These are phyloP conservation scores for Stevia rebaudiana DNA, from an alignment of 140 eudicot genomes.

Conservation along the genomic window DNA sequence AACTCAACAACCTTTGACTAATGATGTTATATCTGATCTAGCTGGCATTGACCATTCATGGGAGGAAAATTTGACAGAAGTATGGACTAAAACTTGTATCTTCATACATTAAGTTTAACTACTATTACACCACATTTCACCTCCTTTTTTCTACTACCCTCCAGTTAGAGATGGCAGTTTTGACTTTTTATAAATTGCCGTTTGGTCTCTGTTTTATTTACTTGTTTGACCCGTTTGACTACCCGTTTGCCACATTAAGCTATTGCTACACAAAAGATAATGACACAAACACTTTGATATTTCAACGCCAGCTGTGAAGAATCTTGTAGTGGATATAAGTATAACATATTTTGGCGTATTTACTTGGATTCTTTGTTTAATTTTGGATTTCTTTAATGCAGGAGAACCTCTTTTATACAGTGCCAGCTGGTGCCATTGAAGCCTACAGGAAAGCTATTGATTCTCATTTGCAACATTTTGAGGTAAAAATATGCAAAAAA, in stretches of 20 bases:
- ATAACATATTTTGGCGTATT: slow-evolving; percentile 1
- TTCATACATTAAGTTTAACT: slow-evolving; percentile 10
- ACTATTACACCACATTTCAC: slow-evolving; percentile 16
- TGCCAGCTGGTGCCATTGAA: slow-evolving; percentile 71
- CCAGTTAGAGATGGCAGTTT: not conserved
- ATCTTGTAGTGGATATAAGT: slow-evolving; percentile 6
- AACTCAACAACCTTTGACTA: slow-evolving; percentile 44
- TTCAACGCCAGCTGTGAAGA: slow-evolving; percentile 1
- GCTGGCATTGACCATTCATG: slow-evolving; percentile 49
- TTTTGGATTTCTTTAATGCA: slow-evolving; percentile 24
- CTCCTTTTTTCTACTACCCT: not conserved
- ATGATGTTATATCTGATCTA: slow-evolving; percentile 37
- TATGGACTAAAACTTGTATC: slow-evolving; percentile 33
- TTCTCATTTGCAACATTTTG: slow-evolving; percentile 45
- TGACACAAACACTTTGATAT: not conserved
- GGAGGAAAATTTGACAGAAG: slow-evolving; percentile 73
- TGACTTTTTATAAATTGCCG: not conserved
- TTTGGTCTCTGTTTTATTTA: not conserved
- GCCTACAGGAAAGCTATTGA: slow-evolving; percentile 62
- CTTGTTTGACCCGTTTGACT: not conserved
- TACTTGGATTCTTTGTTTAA: not conserved
- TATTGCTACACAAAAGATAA: slow-evolving; percentile 17
- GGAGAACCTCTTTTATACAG: slow-evolving; percentile 76
- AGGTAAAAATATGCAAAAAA: slow-evolving; percentile 37
- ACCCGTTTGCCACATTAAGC: not conserved